Evolutionary conservation across 1,139 yeast genomes (phyloP).

Genomic region (Taiozyma sp.): DNA sequence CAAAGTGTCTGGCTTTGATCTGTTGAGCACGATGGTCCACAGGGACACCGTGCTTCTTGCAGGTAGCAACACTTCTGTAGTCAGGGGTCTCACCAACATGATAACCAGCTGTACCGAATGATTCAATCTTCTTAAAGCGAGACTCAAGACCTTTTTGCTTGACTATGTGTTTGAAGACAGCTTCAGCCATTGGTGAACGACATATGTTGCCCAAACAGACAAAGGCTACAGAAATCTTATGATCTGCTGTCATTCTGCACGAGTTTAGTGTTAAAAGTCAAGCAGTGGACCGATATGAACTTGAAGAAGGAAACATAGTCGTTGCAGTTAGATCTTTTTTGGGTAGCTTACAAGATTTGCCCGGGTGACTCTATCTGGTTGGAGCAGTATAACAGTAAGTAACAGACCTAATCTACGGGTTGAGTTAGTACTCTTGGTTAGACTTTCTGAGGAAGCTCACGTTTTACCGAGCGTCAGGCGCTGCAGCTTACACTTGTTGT

Average conservation of each 20-base stretch:
- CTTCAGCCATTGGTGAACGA: constrained; percentile 98
- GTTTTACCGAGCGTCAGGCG: constrained; percentile 82
- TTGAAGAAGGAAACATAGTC: too few species aligned
- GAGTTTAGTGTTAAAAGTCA: not conserved
- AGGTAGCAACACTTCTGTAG: constrained; percentile 62
- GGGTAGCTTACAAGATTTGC: not conserved
- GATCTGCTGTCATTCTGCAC: constrained; percentile 1
- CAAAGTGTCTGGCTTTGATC: constrained; percentile 53
- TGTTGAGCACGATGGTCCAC: constrained; percentile 76
- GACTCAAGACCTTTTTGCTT: constrained; percentile 37
- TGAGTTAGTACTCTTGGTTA: not conserved
- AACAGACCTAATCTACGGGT: too few species aligned
- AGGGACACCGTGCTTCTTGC: constrained; percentile 69
- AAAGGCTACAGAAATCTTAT: constrained; percentile 65
- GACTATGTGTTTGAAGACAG: constrained; percentile 71
- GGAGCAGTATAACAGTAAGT: not conserved
- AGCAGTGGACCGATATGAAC: too few species aligned
- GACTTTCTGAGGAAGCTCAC: constrained; percentile 18
- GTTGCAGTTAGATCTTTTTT: not conserved
- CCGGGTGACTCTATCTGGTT: not conserved
- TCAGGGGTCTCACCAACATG: constrained; percentile 86
- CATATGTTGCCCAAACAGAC: constrained; percentile 94
- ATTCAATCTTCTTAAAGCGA: constrained; percentile 56
- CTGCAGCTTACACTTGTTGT: not conserved
- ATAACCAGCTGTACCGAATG: constrained; percentile 86